Conservation (phyloP, 306 rosid genomes). For the Cicer arietinum region DNA sequence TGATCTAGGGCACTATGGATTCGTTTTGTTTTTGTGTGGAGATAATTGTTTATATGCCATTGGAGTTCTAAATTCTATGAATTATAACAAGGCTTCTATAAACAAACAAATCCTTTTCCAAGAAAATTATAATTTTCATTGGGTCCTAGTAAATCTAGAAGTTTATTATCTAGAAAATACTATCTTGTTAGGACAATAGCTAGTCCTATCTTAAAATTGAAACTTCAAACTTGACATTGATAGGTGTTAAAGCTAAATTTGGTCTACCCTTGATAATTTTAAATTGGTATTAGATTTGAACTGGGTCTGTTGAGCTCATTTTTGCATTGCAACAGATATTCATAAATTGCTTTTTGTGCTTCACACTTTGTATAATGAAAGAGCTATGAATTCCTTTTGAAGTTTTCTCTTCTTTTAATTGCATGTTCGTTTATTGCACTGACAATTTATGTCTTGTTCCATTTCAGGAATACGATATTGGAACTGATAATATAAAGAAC, state of each 20-base stretch:
- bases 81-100: conserved; percentile 16
- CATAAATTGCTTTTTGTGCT: conserved; percentile 9
- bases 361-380: conserved; percentile 19
- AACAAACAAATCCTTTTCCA: conserved; percentile 2
- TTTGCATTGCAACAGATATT: not conserved
- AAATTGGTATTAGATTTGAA: conserved; percentile 11
- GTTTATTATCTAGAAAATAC: conserved; percentile 2
- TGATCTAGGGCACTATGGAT: conserved; percentile 24
- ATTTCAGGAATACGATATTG: conserved; percentile 87
- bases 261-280: not conserved
- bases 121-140: not conserved
- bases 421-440: not conserved
- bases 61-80: conserved; percentile 26
- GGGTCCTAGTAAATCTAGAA: not conserved
- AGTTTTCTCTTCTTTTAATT: conserved; percentile 27
- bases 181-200: not conserved
- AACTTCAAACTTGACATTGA: not conserved
- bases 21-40: not conserved
- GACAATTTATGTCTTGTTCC: conserved; percentile 34
- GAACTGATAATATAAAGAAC: conserved; percentile 70
- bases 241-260: not conserved
- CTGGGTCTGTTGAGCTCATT: conserved; percentile 25
- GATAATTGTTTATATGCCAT: conserved; percentile 7
- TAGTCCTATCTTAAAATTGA: not conserved
- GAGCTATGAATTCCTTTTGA: conserved; percentile 15